Base-by-base conservation (phyloP, 169 alveolate species). In the Amoebophrya sp. region DNA sequence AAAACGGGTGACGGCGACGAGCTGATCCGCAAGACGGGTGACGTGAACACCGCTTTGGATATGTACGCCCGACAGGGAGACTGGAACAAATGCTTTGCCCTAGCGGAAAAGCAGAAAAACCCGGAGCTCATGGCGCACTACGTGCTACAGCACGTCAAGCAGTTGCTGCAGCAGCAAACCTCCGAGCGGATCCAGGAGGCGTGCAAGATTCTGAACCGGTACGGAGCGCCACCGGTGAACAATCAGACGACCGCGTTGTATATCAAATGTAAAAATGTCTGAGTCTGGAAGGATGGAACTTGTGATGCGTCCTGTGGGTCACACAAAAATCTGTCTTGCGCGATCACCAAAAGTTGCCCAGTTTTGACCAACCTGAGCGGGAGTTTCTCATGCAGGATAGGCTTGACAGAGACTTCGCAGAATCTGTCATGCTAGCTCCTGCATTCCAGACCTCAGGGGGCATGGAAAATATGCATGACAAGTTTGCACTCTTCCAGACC, bases 111-210 rank as follows among this genome's bases (percentile, higher is more conserved):
- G 38, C 35, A 77, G 39, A 0, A 23, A 33, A 91, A 91, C 3
- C 93, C 93, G 25, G 40, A 89, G 33, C 55, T 14, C 14, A 53
- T 92, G n/a, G 77, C 89, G 23, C 90, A 77, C 77, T 90, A 90
- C 77, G 92, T 77, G 41, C 90, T 77, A 93, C 92, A 39, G 91
- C 89, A 89, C 54, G 95, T 96, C 77, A 95, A 97, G 29, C 35
- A 25, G 18, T 25, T 66, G 39, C 35, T 66, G 83, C 83, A 66
- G 18, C 2, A n/a, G 7, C 38, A n/a, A 3, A 18, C 29, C 2
- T 3, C 38, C 35, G 83, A 66, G 10, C 29, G 35, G 18, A 25
- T 66, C 7, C 38, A 18, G 83, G 83, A 66, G 18, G 83, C 83
- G 10, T 66, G 83, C 83, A 66, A 66, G 18, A n/a, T 66, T 25